Evolutionary conservation across 2,329 filamentous ascomycete species (phyloP), one percentile per base, ranked within the genome.

Genomic region (Furcasterigmium sp.): DNA sequence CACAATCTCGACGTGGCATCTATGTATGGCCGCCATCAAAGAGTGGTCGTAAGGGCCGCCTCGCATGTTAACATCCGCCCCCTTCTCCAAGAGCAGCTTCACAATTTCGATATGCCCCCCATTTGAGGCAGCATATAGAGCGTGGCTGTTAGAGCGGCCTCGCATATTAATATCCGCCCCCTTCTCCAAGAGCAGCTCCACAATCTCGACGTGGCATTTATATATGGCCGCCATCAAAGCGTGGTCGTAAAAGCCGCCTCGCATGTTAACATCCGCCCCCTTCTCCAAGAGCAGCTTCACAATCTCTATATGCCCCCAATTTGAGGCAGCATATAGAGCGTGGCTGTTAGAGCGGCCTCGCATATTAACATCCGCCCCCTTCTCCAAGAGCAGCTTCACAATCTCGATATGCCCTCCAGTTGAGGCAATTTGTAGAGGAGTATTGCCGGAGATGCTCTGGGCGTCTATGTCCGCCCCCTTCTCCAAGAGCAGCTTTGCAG

Each of bases 271-370:
- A 11, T 37, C 25, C n/a, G 40, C 40, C 20, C 40, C 40, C n/a
- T 36, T 42, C 4, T 42, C 15, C 14, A 42, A 28, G 14, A 42
- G 40, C 13, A 42, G 32, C 32, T 42, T 36, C 17, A 42, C 40
- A 28, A 38, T 17, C 23, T 30, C 36, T 10, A 15, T 19, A 30
- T 43, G 19, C 8, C 41, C 41, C 38, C 17, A 8, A 15, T 4
- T 7, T 14, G 41, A 43, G 25, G 41, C 41, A 17, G 35, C 26
- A 25, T 43, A 14, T 1, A 43, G 41, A 20, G 41, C 34, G 18
- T 30, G 37, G 5, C 25, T 25, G 15, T 28, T 23, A 14, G n/a
- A 4, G 15, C 32, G 15, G 23, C 32, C 17, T 21, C 19, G 5
- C 5, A 14, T 15, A 18, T 37, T 19, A 20, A 37, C 15, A 20